Base-by-base conservation (phyloP, 2,329 filamentous ascomycete genomes). In the Penicillium paneum region DNA sequence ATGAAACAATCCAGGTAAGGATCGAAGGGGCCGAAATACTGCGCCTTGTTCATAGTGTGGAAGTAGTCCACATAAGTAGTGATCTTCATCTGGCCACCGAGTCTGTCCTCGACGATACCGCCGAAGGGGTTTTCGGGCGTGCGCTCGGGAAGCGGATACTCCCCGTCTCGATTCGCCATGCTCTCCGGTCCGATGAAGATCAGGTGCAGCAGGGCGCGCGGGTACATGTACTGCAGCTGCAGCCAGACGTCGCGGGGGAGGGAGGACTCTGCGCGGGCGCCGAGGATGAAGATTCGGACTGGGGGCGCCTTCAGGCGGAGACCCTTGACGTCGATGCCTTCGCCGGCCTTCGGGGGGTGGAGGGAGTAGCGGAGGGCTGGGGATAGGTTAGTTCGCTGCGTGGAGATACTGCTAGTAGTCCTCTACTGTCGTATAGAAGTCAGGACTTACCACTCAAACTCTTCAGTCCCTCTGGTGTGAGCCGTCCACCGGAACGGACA, bases 1-100 rank as follows among this genome's bases (percentile, higher is more conserved):
- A 99, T 86, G 70, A 99, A 96, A 74, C 90, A 94, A 78, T 99
- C 94, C 73, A 99, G 96, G 77, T 99, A 99, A 0, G 94, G 94
- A 70, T 99, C 94, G 70, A 95, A 97, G 0, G 95, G 94, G 54
- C 89, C 85, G 77, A 97, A 99, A 70, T 92, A 83, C 44, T 91
- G 88, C 0, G 93, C 89, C 71, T 91, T 85, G 77, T 99, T 93
- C 64, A 99, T 84, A 2, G 90, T 97, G 75, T 99, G 93, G 78
- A 95, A 99, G 77, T 99, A 97, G 65, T 99, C 94, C 48, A 97
- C 93, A 67, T 92, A 96, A 0, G 95, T 99, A 72, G 88, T 94
- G 68, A 99, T 96, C 79, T 99, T 99, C 84, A 97, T 86, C 62
- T 88, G 87, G 52, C 88, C 86, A 69, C 88, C 90, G 8, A 99